Evolutionary conservation across 257 asterid genomes (phyloP), one percentile per base, ranked within the genome.

Genomic region (Solanum dulcamara): DNA sequence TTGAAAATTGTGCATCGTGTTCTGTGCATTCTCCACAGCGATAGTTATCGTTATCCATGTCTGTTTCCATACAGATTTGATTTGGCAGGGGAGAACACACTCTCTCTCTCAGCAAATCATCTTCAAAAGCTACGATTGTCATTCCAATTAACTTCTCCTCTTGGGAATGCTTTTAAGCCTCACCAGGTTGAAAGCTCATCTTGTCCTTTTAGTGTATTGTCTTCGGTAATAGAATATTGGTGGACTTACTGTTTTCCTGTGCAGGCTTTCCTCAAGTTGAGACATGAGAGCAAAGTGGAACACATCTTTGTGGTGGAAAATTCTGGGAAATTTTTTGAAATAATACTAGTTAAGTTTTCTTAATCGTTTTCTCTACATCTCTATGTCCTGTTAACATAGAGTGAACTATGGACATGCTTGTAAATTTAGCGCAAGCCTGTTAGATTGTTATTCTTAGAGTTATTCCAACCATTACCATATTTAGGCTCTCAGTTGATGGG

Each of bases 241-340:
- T 83, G 84, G 64, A 68, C 24, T 82, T 60, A 82, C 67, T 33
- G 18, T 20, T 48, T 30, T 74, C 83, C 8, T 84, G 55, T 86
- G 89, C 98, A 97, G 99, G 98, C 94, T 85, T 95, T 95, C 91
- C 90, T 97, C 89, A 91, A 91, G 86, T 85, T 97, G 90, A 92
- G 83, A 86, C 98, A 97, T 81, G 98, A 92, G 87, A 95, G 92
- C 88, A 94, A 94, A 84, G 95, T 93, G 87, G 97, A 95, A 84
- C 99, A 95, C 92, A 91, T 97, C 84, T 97, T 97, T 88, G 91
- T 95, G 86, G 94, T 97, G 85, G 97, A 91, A 50, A 92, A 82
- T 90, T 90, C 95, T 5, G 94, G 93, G 86, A 91, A 92, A 68
- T 8, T 2, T 4, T 91, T 91, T 88, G 98, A 95, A 94, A 92